These are phyloP conservation scores for Rhizopogon vulgaris DNA, from an alignment of 768 basidiomycete species.

Conservation along the genomic window DNA sequence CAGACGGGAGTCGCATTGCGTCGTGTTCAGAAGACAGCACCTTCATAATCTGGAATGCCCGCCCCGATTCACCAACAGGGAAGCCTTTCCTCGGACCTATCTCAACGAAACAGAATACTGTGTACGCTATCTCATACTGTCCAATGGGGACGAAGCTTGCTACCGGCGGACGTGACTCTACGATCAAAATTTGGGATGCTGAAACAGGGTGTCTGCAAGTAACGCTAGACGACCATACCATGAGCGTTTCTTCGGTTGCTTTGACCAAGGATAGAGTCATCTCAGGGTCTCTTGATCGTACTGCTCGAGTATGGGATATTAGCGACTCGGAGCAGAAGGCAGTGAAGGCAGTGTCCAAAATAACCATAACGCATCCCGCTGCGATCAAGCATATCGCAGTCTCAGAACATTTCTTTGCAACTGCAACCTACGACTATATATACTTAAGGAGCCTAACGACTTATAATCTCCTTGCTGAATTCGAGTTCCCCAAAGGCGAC, in stretches of 20 bases:
- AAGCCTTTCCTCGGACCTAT: background rate
- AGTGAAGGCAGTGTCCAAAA: no score
- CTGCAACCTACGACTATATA: background rate
- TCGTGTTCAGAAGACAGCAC: background rate
- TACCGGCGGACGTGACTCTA: constrained; percentile 14
- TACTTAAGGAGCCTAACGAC: background rate
- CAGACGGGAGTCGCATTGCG: constrained; percentile 14
- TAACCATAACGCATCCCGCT: background rate
- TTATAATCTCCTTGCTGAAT: background rate
- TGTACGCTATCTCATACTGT: constrained; percentile 19
- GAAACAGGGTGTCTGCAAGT: background rate
- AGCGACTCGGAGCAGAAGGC: no score
- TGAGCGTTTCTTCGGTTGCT: background rate
- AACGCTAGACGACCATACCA: background rate
- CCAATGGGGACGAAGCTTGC: constrained; percentile 12
- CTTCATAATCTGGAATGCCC: background rate
- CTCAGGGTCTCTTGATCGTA: background rate
- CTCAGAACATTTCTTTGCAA: background rate
- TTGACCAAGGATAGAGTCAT: background rate
- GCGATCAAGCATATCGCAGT: background rate
- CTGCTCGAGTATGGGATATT: background rate
- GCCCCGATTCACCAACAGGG: background rate
- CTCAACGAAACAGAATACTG: constrained; percentile 5
- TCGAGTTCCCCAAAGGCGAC: background rate
- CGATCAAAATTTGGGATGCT: constrained; percentile 17